Base-by-base conservation (phyloP, 306 rosid species). In the Heteromeles arbutifolia region DNA sequence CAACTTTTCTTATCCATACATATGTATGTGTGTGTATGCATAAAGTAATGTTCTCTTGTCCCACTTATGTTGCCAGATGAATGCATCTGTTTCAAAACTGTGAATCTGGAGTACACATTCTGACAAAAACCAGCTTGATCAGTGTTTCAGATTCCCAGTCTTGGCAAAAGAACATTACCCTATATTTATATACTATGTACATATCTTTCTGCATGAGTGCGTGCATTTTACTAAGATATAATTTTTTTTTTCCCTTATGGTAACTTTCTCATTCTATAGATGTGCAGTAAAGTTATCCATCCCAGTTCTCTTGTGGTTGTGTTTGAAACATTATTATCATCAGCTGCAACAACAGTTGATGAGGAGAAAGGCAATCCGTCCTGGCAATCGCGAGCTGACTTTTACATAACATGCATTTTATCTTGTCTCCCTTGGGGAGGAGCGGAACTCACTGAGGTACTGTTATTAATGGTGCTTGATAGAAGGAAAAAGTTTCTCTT, bases 351-450 rank as follows among this genome's bases (percentile, higher is more conserved):
- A 80, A 95, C 91, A 43, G 91, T 92, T 41, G 99, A 95, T 58
- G 99, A 95, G 70, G 99, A 92, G 78, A 95, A 95, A 84, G 99
- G 99, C 58, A 95, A 92, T 78, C 97, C 99, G 48, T 82, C 97
- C 72, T 95, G 99, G 97, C 99, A 95, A 84, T 90, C 99, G 19
- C 88, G 90, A 67, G 99, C 98, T 56, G 99, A 95, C 85, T 95
- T 95, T 81, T 95, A 92, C 83, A 89, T 95, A 28, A 81, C 86
- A 76, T 95, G 99, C 83, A 86, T 95, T 78, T 84, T 95, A 64
- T 90, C 99, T 34, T 95, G 92, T 87, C 96, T 95, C 65, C 98
- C 99, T 5, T 95, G 99, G 97, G 99, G 99, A 53, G 99, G 96
- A 83, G 97, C 97, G 34, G 99, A 95, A 83, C 93, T 95, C 79